Conservation (phyloP, 148 eudicot genomes). For the Heliosperma pusillum region DNA sequence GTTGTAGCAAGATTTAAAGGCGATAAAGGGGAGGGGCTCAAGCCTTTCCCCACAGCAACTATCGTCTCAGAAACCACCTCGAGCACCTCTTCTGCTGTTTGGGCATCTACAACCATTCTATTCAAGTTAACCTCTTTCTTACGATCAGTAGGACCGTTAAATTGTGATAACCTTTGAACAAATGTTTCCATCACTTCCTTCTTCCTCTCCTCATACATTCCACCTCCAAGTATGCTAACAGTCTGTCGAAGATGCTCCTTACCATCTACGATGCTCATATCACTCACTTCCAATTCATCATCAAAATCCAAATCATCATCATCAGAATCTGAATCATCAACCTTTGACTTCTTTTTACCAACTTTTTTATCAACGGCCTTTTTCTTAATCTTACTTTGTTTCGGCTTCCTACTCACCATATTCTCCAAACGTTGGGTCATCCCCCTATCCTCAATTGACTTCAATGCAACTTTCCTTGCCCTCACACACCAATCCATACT, state of each 20-base stretch:
- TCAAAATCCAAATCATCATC: conserved; percentile 32
- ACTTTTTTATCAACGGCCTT: conserved; percentile 25
- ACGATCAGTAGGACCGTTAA: conserved; percentile 76
- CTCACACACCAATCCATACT: conserved; percentile 94
- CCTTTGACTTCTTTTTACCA: conserved; percentile 28
- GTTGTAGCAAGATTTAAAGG: conserved; percentile 92
- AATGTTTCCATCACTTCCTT: conserved; percentile 63
- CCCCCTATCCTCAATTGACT: conserved; percentile 81
- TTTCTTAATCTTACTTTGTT: conserved; percentile 52
- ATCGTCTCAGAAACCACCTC: conserved; percentile 66
- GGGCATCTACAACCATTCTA: conserved; percentile 63
- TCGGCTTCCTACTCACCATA: conserved; percentile 36
- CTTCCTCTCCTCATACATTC: conserved; percentile 75
- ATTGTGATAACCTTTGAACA: conserved; percentile 71
- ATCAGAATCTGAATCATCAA: conserved; percentile 32
- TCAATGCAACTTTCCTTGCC: conserved; percentile 81
- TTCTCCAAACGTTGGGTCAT: conserved; percentile 52
- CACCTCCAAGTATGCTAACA: conserved; percentile 67
- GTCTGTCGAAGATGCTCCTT: conserved; percentile 31
- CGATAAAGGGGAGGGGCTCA: conserved; percentile 88
- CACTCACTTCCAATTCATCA: conserved; percentile 40
- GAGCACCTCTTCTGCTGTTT: conserved; percentile 76
- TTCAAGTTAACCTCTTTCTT: conserved; percentile 77
- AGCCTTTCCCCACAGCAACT: conserved; percentile 77
- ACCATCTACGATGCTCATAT: conserved; percentile 24